These are phyloP conservation scores for Hysterangium stoloniferum DNA, from an alignment of 768 basidiomycete genomes.

Conservation along the genomic window DNA sequence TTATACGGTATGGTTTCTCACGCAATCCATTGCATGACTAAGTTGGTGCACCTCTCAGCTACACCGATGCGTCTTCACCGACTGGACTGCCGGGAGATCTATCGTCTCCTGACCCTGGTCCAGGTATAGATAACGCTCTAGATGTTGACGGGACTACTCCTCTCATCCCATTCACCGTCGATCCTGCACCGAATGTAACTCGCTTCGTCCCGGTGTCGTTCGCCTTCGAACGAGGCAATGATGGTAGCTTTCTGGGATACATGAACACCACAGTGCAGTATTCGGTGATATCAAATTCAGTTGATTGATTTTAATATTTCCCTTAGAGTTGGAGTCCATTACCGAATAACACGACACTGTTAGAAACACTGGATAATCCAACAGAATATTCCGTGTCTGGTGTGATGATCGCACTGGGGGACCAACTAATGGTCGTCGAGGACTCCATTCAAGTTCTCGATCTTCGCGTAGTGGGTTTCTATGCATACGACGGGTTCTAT, in stretches of 20 bases:
- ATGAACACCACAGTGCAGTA: conserved; percentile 23
- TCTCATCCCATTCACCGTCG: conserved; percentile 3
- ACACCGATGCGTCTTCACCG: conserved; percentile 8
- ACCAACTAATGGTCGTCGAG: conserved; percentile 15
- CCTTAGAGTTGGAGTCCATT: conserved; percentile 11
- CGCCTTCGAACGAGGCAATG: conserved; percentile 13
- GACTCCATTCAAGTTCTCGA: conserved; percentile 13
- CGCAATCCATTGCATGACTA: neutral
- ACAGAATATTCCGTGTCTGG: neutral
- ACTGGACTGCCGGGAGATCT: neutral
- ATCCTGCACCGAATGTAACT: conserved; percentile 9
- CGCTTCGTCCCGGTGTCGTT: conserved; percentile 18
- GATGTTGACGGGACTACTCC: neutral
- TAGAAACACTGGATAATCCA: neutral
- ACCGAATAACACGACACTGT: neutral
- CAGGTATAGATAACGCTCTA: conserved; percentile 1
- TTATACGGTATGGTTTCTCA: conserved; percentile 1
- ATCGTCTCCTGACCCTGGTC: conserved; percentile 3
- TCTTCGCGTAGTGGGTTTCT: conserved; percentile 9
- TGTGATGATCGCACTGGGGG: conserved; percentile 1
- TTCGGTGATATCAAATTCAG: neutral
- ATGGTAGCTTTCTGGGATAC: conserved; percentile 22
- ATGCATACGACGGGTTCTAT: neutral
- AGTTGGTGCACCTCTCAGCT: conserved; percentile 3
- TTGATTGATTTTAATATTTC: neutral